Evolutionary conservation across 495 filamentous ascomycete species (phyloP).

Genomic region (Terfezia claveryi): DNA sequence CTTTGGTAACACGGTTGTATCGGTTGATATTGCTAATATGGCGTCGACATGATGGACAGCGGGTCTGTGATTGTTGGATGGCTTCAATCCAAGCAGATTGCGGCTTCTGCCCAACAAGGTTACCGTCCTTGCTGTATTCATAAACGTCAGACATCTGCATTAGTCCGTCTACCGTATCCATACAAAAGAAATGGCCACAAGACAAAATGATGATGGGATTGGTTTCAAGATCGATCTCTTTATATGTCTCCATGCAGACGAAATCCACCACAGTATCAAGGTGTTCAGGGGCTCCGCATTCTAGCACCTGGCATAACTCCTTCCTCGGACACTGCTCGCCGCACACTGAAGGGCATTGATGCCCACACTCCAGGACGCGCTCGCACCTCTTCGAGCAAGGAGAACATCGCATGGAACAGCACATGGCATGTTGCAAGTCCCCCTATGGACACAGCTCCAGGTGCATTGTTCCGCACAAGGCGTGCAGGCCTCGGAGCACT

Average conservation of each 20-base stretch:
- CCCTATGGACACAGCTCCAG: conserved; percentile 34
- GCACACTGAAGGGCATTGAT: conserved; percentile 45
- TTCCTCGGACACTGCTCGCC: conserved; percentile 39
- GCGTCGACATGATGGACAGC: conserved; percentile 41
- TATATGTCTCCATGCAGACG: conserved; percentile 28
- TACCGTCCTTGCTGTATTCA: conserved; percentile 25
- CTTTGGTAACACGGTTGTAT: conserved; percentile 43
- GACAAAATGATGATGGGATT: conserved; percentile 39
- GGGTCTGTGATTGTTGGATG: conserved; percentile 27
- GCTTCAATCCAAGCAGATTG: conserved; percentile 29
- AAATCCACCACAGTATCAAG: conserved; percentile 31
- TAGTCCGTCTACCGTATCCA: conserved; percentile 40
- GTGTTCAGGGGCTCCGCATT: conserved; percentile 26
- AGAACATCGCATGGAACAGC: conserved; percentile 39
- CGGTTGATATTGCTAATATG: conserved; percentile 39
- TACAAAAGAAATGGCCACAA: conserved; percentile 45
- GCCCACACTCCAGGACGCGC: conserved; percentile 35
- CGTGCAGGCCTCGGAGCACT: conserved; percentile 39
- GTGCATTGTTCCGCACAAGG: conserved; percentile 41
- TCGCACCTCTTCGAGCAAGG: conserved; percentile 43
- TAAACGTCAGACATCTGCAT: conserved; percentile 42
- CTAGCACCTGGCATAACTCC: conserved; percentile 30
- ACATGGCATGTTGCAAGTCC: conserved; percentile 39
- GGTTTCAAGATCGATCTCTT: conserved; percentile 33
- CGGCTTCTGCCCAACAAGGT: conserved; percentile 24